phyloP scores from a whole-genome alignment of 306 rosid genomes.

The Luffa aegyptiaca region DNA sequence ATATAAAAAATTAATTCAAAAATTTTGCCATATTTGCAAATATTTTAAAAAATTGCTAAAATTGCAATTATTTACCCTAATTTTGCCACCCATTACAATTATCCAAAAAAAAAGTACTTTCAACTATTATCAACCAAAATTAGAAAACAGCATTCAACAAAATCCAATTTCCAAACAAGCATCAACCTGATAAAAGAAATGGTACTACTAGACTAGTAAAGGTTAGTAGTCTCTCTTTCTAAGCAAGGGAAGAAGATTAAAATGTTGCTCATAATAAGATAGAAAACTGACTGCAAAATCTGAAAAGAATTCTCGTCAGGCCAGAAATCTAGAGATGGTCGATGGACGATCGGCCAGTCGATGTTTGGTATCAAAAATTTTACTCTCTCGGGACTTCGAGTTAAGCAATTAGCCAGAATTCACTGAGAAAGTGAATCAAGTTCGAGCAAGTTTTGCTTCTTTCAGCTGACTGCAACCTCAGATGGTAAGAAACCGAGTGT shows the following conservation, averaged over 20 bases:
- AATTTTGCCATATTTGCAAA: too few relatives aligned
- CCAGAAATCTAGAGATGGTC: not conserved
- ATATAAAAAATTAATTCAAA: too few relatives aligned
- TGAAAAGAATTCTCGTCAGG: not conserved
- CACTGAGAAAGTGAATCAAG: not conserved
- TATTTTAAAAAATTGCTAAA: too few relatives aligned
- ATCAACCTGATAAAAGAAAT: not conserved
- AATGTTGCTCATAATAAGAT: not conserved
- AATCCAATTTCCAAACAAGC: not conserved
- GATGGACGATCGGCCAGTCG: not conserved
- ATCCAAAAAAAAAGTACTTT: not conserved
- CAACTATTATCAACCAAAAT: not conserved
- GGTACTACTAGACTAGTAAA: not conserved
- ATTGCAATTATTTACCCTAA: too few relatives aligned
- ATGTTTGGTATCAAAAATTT: slow-evolving; percentile 9
- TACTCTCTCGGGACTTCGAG: slow-evolving; percentile 15
- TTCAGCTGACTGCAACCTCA: slow-evolving; percentile 68
- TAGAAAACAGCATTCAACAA: slow-evolving; percentile 1
- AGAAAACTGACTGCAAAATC: not conserved
- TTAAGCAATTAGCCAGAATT: not conserved
- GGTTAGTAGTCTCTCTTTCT: not conserved
- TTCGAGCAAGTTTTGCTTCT: slow-evolving; percentile 7
- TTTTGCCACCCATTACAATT: too few relatives aligned
- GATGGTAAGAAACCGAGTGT: slow-evolving; percentile 48
- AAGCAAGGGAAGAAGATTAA: slow-evolving; percentile 1